These are phyloP conservation scores for Casuarina glauca DNA, from an alignment of 306 rosid species.

Conservation along the genomic window DNA sequence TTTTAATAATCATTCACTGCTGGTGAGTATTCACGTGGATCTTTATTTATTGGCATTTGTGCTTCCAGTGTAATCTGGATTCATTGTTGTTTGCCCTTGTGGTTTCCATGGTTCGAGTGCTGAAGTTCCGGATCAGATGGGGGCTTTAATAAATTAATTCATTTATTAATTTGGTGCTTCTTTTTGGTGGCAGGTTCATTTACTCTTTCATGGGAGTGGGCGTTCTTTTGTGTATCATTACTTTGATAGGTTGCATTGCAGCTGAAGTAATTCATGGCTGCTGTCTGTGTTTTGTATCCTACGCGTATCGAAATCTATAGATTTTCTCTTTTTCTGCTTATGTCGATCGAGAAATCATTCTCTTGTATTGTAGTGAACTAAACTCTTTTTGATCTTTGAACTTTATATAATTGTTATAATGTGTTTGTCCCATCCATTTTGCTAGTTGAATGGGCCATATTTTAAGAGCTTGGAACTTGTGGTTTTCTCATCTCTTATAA, in stretches of 20 bases:
- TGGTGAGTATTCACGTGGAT: slow-evolving; percentile 3
- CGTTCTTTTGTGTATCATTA: slow-evolving; percentile 57
- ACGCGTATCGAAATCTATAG: not conserved
- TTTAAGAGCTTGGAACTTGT: not conserved
- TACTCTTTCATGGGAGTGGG: slow-evolving; percentile 89
- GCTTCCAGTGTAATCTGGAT: slow-evolving; percentile 14
- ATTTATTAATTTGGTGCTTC: slow-evolving; percentile 11
- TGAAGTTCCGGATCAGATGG: not conserved
- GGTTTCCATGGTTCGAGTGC: slow-evolving; percentile 10
- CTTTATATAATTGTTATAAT: not conserved
- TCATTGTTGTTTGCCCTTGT: slow-evolving; percentile 9
- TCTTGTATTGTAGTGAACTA: slow-evolving; percentile 14
- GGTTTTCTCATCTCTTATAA: not conserved
- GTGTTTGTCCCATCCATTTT: not conserved
- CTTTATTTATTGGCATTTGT: slow-evolving; percentile 8
- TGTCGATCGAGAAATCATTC: slow-evolving; percentile 23
- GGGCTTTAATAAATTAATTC: not conserved
- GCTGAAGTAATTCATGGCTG: slow-evolving; percentile 81
- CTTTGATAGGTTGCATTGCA: slow-evolving; percentile 84
- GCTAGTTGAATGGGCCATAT: not conserved
- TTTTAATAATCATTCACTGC: not conserved
- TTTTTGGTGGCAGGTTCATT: slow-evolving; percentile 73
- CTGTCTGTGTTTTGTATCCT: slow-evolving; percentile 98
- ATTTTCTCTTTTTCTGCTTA: slow-evolving; percentile 10
- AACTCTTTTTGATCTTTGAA: slow-evolving; percentile 8